Evolutionary conservation across 139 green algal species (phyloP).

Genomic region (Auxenochlorella pyrenoidosa): DNA sequence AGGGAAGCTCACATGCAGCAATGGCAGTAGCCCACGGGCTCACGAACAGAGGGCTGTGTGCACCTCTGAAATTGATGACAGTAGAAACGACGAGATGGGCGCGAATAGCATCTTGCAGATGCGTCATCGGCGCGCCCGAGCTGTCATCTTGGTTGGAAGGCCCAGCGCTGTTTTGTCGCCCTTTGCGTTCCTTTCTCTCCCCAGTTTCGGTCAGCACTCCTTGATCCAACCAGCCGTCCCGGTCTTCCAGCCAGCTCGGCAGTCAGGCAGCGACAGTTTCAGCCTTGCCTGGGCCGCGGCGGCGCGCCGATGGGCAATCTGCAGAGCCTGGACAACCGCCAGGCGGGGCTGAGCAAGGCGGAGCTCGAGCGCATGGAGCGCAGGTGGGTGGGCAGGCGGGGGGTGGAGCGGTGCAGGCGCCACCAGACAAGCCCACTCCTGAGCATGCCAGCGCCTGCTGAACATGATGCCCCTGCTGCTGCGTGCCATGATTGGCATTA

Average conservation of each 20-base stretch:
- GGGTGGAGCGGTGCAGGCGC: not conserved
- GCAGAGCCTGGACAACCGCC: slow-evolving; percentile 24
- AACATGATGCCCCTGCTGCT: not conserved
- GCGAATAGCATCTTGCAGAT: too few species aligned
- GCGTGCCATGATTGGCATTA: not conserved
- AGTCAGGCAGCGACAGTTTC: not conserved
- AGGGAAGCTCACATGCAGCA: not conserved
- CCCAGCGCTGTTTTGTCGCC: too few species aligned
- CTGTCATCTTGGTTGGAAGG: too few species aligned
- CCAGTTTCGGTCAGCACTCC: too few species aligned
- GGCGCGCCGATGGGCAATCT: slow-evolving; percentile 46
- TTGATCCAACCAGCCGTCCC: too few species aligned
- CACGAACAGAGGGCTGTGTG: too few species aligned
- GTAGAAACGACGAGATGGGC: too few species aligned
- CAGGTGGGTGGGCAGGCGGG: slow-evolving; percentile 14
- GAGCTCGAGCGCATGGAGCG: slow-evolving; percentile 56
- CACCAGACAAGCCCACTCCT: not conserved
- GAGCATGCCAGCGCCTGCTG: too few species aligned
- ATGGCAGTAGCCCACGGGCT: not conserved
- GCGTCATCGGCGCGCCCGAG: too few species aligned
- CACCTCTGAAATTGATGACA: too few species aligned
- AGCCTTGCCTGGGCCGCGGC: not conserved
- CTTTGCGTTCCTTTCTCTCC: too few species aligned
- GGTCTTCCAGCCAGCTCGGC: not conserved
- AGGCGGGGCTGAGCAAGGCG: slow-evolving; percentile 32